These are phyloP conservation scores for Coleophoma eucalyptorum DNA, from an alignment of 2,329 filamentous ascomycete genomes.

Conservation along the genomic window DNA sequence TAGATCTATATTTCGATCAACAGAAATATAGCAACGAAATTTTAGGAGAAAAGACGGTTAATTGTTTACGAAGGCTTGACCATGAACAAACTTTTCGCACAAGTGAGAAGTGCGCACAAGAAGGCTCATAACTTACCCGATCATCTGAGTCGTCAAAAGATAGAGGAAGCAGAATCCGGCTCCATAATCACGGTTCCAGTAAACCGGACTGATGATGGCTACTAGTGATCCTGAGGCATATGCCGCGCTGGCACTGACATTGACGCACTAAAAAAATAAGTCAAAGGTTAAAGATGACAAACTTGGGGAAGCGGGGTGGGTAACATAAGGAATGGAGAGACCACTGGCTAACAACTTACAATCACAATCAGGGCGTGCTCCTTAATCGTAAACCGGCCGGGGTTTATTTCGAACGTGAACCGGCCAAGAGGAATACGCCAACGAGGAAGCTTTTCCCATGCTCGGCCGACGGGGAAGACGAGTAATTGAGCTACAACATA, in stretches of 20 bases:
- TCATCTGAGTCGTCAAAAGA: constrained; percentile 63
- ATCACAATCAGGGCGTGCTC: constrained; percentile 65
- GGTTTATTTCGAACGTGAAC: constrained; percentile 56
- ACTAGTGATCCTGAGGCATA: constrained; percentile 38
- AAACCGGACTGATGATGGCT: constrained; percentile 29
- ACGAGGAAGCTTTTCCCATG: constrained; percentile 42
- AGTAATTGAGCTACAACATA: constrained; percentile 37
- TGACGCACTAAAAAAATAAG: no score
- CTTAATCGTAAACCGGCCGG: constrained; percentile 64
- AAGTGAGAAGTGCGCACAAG: no score
- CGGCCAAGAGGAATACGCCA: constrained; percentile 17
- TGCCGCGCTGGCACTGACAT: constrained; percentile 61
- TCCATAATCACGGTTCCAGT: constrained; percentile 37
- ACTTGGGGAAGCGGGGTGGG: no score
- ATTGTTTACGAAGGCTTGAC: no score
- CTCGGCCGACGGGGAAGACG: constrained; percentile 51
- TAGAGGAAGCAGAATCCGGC: constrained; percentile 66
- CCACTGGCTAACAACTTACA: no score
- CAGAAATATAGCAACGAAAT: no score
- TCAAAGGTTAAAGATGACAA: no score
- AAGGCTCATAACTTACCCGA: constrained; percentile 23
- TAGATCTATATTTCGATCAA: no score
- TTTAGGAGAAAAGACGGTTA: no score
- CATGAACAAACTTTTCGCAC: no score
- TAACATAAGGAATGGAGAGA: no score